Evolutionary conservation across 139 green algal species (phyloP), one percentile per base, ranked within the genome.

Genomic region (Micractinium conductrix): DNA sequence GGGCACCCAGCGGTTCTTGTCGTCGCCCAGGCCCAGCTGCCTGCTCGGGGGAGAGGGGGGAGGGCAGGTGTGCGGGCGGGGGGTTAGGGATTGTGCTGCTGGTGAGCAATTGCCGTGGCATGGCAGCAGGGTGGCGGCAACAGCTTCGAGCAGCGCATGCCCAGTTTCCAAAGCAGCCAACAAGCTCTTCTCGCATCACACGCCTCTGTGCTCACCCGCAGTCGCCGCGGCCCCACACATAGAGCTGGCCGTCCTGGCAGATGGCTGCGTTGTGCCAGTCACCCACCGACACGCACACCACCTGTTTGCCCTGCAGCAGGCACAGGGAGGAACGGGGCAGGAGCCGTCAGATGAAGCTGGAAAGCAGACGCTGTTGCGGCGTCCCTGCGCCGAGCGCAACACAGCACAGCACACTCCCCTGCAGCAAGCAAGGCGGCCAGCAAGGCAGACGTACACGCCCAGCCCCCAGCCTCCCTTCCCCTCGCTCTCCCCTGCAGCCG

Each of bases 151-250:
- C n/a, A n/a, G n/a, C n/a, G n/a, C n/a, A n/a, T n/a, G n/a, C n/a
- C n/a, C n/a, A n/a, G n/a, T n/a, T n/a, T n/a, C n/a, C n/a, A n/a
- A n/a, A n/a, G n/a, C n/a, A n/a, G n/a, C n/a, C n/a, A n/a, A n/a
- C n/a, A n/a, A n/a, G n/a, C n/a, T n/a, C n/a, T n/a, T n/a, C n/a
- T n/a, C n/a, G n/a, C n/a, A n/a, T n/a, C n/a, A n/a, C n/a, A n/a
- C n/a, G n/a, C n/a, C n/a, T n/a, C n/a, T n/a, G 55, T 37, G n/a
- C 65, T 72, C 65, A 72, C 65, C 93, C 92, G 63, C 86, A 92
- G 86, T 97, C 94, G 37, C 93, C 74, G 24, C 93, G 87, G 73
- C 95, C 95, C 95, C 95, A 98, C 38, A 94, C 33, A 73, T 91
- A 96, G 24, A 98, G 75, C 16, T 86, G 55, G 8, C 93, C 92